A percentile compares a stretch with the other conserved stretches of the same genome.
Evolutionary conservation across 768 basidiomycete species (phyloP).

Genomic region (Dacryopinax spathularia): DNA sequence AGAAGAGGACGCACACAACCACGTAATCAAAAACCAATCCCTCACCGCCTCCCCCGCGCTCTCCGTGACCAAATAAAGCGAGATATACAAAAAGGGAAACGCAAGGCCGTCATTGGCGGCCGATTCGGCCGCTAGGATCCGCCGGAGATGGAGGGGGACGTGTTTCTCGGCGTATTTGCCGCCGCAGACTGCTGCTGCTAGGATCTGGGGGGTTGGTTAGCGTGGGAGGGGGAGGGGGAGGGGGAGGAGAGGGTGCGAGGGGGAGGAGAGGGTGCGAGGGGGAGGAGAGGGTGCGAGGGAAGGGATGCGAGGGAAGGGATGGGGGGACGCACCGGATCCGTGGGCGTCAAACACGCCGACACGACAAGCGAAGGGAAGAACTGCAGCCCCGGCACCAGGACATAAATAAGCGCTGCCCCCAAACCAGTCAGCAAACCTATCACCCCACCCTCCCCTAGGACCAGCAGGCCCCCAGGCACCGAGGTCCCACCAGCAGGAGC

Average conservation of each 20-base stretch:
- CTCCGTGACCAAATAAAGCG: constrained; percentile 75
- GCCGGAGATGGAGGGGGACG: not conserved
- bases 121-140: constrained; percentile 44
- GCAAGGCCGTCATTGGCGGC: constrained; percentile 97
- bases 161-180: not conserved
- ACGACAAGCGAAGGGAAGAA: not conserved
- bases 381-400: not conserved
- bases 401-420: not conserved
- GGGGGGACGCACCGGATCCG: not conserved
- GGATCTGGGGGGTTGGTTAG: not conserved
- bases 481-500: too few relatives aligned
- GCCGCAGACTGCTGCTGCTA: not conserved
- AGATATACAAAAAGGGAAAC: constrained; percentile 83
- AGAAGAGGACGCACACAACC: not conserved
- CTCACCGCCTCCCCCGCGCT: constrained; percentile 48
- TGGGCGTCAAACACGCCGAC: not conserved
- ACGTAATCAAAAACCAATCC: constrained; percentile 72
- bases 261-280: not conserved
- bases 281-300: not conserved
- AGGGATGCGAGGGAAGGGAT: not conserved
- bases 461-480: too few relatives aligned
- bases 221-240: not conserved
- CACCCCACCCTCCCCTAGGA: too few relatives aligned
- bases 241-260: not conserved
- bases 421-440: not conserved